Conservation (phyloP, 2,329 filamentous ascomycete genomes). For the Ophiocordyceps sinensis region DNA sequence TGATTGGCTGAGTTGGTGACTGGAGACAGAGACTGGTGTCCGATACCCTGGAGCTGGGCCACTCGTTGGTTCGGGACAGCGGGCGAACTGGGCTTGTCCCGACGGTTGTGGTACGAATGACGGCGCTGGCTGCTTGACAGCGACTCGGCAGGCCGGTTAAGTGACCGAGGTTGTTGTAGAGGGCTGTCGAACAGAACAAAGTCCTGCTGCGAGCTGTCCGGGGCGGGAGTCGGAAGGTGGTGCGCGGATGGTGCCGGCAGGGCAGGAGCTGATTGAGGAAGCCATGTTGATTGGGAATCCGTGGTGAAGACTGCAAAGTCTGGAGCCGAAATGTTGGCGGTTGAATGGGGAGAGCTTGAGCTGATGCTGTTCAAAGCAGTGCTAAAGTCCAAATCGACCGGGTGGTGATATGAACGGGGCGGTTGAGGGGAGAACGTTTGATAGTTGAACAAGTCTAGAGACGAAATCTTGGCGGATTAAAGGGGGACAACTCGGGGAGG, state of each 20-base stretch:
- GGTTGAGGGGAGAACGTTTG: slow-evolving; percentile 6
- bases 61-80: slow-evolving; percentile 43
- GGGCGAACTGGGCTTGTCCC: slow-evolving; percentile 20
- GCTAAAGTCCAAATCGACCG: slow-evolving; percentile 56
- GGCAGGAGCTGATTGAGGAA: slow-evolving; percentile 51
- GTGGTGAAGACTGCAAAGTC: slow-evolving; percentile 68
- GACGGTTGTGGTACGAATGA: slow-evolving; percentile 32
- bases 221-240: slow-evolving; percentile 34
- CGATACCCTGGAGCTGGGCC: slow-evolving; percentile 42
- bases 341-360: slow-evolving; percentile 37
- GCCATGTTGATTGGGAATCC: slow-evolving; percentile 73
- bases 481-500: slow-evolving; percentile 19
- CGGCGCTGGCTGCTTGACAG: slow-evolving; percentile 25
- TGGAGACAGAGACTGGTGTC: slow-evolving; percentile 38
- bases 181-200: slow-evolving; percentile 62
- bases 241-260: slow-evolving; percentile 49
- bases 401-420: slow-evolving; percentile 33
- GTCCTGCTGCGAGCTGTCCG: slow-evolving; percentile 46
- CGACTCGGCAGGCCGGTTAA: slow-evolving; percentile 22
- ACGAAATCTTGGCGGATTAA: slow-evolving; percentile 39
- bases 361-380: slow-evolving; percentile 41
- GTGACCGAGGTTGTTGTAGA: slow-evolving; percentile 18
- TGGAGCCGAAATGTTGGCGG: slow-evolving; percentile 47
- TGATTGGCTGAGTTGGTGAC: slow-evolving; percentile 42
- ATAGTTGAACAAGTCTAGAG: slow-evolving; percentile 15